Percentiles rank a stretch among this genome's conserved stretches.
Conservation (phyloP, 805 yeast species). For the Candida coquimbonensis region DNA sequence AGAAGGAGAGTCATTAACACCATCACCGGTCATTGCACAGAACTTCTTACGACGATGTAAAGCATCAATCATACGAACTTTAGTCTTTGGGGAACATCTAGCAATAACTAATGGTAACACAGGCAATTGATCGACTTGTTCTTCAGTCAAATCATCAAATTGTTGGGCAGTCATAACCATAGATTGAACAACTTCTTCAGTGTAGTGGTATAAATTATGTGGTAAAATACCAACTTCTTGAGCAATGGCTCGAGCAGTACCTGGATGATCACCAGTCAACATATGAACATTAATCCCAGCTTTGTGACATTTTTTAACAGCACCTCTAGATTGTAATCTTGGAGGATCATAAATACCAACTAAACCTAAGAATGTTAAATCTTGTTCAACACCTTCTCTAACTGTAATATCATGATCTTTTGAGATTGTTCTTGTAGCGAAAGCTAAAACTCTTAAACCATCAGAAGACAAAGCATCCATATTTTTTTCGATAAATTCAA, state of each 20-base stretch:
- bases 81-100: constrained; percentile 77
- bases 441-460: constrained; percentile 69
- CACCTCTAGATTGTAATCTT: constrained; percentile 55
- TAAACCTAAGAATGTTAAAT: constrained; percentile 54
- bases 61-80: constrained; percentile 77
- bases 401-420: constrained; percentile 26
- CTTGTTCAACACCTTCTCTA: constrained; percentile 43
- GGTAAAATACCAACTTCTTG: constrained; percentile 76
- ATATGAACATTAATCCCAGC: constrained; percentile 78
- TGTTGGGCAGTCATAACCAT: constrained; percentile 75
- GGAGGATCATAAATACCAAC: constrained; percentile 82
- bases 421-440: constrained; percentile 41
- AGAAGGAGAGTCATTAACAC: constrained; percentile 77
- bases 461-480: constrained; percentile 54
- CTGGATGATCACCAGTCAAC: constrained; percentile 79
- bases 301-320: constrained; percentile 58
- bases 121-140: constrained; percentile 54
- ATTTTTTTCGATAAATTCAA: constrained; percentile 39
- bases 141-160: constrained; percentile 58
- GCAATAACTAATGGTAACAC: constrained; percentile 74
- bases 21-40: constrained; percentile 82
- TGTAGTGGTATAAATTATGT: constrained; percentile 46
- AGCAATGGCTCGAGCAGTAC: constrained; percentile 74
- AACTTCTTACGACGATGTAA: constrained; percentile 53
- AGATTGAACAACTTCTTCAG: constrained; percentile 47